Conservation (phyloP, 371 early-diverging fungal species). For the Capillidium rhysosporum region DNA sequence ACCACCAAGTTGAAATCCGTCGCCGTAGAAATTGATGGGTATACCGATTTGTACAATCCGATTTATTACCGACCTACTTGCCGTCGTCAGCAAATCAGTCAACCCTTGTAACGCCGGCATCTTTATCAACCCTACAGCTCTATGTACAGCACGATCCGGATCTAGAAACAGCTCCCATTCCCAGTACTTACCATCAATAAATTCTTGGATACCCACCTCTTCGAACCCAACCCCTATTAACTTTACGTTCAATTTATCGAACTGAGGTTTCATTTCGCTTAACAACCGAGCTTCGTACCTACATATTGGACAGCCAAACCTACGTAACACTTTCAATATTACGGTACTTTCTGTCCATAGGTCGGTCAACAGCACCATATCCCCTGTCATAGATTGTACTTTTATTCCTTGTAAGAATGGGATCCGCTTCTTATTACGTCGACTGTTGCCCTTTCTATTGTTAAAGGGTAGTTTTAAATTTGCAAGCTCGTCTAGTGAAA, state of each 20-base stretch:
- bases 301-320: background rate
- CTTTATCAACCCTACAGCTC: background rate
- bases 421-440: background rate
- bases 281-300: background rate
- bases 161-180: slow-evolving; percentile 3
- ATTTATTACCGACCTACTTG: background rate
- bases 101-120: background rate
- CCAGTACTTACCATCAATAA: slow-evolving; percentile 6
- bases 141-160: background rate
- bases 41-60: background rate
- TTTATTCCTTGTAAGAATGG: background rate
- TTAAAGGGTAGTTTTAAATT: too few species aligned
- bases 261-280: background rate
- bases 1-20: slow-evolving; percentile 4
- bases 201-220: slow-evolving; percentile 5
- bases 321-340: background rate
- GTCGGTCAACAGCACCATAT: background rate
- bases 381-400: background rate
- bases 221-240: slow-evolving; percentile 4
- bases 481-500: too few species aligned
- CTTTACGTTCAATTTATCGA: slow-evolving; percentile 1
- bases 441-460: too few species aligned
- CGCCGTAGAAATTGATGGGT: background rate
- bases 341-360: background rate
- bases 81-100: background rate